phyloP scores from a whole-genome alignment of 257 asterid genomes.

The Plantago ovata region DNA sequence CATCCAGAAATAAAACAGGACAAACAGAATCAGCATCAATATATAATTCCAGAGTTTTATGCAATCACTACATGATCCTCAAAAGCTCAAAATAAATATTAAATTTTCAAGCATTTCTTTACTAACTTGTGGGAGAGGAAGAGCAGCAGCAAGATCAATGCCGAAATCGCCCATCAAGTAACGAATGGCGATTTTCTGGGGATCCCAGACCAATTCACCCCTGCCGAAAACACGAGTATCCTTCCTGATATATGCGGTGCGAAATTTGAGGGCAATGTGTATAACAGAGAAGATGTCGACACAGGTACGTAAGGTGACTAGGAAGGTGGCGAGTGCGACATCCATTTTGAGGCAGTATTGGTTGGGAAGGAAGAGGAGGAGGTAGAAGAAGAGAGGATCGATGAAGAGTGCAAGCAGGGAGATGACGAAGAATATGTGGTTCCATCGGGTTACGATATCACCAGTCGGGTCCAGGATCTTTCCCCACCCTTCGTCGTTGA shows the following conservation, averaged over 20 bases:
- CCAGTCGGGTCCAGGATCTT: slow-evolving; percentile 75
- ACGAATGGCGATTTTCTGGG: slow-evolving; percentile 44
- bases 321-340: slow-evolving; percentile 29
- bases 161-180: slow-evolving; percentile 59
- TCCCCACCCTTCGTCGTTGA: slow-evolving; percentile 43
- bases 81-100: too few species aligned
- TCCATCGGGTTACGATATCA: slow-evolving; percentile 56
- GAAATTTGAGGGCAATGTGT: slow-evolving; percentile 67
- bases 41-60: too few species aligned
- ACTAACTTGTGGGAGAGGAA: slow-evolving; percentile 86
- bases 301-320: slow-evolving; percentile 41
- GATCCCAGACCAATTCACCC: slow-evolving; percentile 76
- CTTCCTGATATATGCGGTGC: slow-evolving; percentile 63
- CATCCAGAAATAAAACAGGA: not conserved
- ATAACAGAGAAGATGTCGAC: slow-evolving; percentile 66
- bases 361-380: slow-evolving; percentile 31
- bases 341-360: slow-evolving; percentile 58
- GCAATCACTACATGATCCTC: too few species aligned
- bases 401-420: slow-evolving; percentile 65
- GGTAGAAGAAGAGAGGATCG: slow-evolving; percentile 67
- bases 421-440: slow-evolving; percentile 57
- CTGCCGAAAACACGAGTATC: slow-evolving; percentile 75
- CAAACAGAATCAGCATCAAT: not conserved
- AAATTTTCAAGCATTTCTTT: too few species aligned
- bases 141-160: slow-evolving; percentile 81